These are phyloP conservation scores for Lactarius sp. DNA, from an alignment of 768 basidiomycete species.

Conservation along the genomic window DNA sequence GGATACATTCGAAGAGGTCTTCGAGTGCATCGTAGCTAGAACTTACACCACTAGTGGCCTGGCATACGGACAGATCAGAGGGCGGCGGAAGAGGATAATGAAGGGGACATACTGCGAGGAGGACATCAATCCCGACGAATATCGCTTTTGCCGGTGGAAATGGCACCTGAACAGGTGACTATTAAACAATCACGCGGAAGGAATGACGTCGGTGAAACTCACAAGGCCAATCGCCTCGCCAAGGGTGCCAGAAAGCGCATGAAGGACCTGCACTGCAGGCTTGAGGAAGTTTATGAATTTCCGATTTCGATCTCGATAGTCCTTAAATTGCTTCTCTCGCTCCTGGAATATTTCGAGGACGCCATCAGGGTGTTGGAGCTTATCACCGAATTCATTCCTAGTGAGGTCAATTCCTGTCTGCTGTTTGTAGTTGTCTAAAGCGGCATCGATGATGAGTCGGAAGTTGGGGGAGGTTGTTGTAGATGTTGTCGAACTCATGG, in stretches of 20 bases:
- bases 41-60: slow-evolving; percentile 4
- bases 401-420: slow-evolving; percentile 12
- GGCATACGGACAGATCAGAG: not conserved
- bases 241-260: slow-evolving; percentile 1
- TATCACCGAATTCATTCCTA: not conserved
- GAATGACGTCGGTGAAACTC: not conserved
- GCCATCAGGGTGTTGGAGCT: not conserved
- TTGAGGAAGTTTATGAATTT: too few species aligned
- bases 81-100: too few species aligned
- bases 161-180: not conserved
- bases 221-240: not conserved
- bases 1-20: too few species aligned
- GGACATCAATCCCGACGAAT: slow-evolving; percentile 11
- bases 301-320: too few species aligned
- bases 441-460: not conserved
- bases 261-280: too few species aligned
- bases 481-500: not conserved
- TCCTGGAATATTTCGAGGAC: not conserved
- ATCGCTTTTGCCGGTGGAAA: slow-evolving; percentile 1
- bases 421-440: too few species aligned
- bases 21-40: slow-evolving; percentile 3
- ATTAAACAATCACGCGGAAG: not conserved
- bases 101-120: not conserved
- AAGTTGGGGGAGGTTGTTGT: not conserved
- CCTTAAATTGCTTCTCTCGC: slow-evolving; percentile 4